A percentile compares a stretch with the other conserved stretches of the same genome.
phyloP scores from a whole-genome alignment of 208 protist genomes.

The Herpetomonas samuelpessoai region DNA sequence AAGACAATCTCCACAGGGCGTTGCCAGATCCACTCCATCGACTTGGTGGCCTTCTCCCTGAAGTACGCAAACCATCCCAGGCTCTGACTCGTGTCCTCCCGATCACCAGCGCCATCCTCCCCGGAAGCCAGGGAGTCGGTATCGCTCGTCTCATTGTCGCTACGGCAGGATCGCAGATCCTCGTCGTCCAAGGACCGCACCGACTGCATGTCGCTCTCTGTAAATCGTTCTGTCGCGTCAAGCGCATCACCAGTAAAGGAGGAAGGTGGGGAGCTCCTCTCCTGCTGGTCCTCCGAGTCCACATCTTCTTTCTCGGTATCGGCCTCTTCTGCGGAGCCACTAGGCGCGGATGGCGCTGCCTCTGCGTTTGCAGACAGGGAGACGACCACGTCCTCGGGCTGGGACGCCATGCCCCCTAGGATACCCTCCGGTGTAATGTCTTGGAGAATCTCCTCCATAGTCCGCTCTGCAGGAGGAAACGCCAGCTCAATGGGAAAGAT shows the following conservation, averaged over 20 bases:
- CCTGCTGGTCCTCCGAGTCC: slow-evolving; percentile 6
- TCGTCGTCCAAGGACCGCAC: slow-evolving; percentile 21
- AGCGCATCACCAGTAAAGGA: background rate
- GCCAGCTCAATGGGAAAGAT: slow-evolving; percentile 35
- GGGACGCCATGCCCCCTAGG: slow-evolving; percentile 28
- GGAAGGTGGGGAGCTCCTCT: background rate
- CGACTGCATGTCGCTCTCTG: slow-evolving; percentile 1
- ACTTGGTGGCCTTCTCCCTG: slow-evolving; percentile 28
- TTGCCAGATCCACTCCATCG: slow-evolving; percentile 67
- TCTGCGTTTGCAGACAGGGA: slow-evolving; percentile 14
- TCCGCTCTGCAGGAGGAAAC: slow-evolving; percentile 21
- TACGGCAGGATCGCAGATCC: slow-evolving; percentile 67
- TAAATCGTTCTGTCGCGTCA: background rate
- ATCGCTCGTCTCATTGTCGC: slow-evolving; percentile 32
- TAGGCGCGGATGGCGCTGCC: background rate
- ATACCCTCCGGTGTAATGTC: slow-evolving; percentile 53
- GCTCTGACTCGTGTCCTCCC: slow-evolving; percentile 1
- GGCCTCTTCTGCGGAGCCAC: slow-evolving; percentile 3
- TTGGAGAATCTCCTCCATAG: slow-evolving; percentile 38
- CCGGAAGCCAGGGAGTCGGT: slow-evolving; percentile 16
- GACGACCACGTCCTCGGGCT: slow-evolving; percentile 3
- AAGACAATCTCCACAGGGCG: slow-evolving; percentile 53
- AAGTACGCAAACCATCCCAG: slow-evolving; percentile 50
- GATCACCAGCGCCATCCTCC: slow-evolving; percentile 2
- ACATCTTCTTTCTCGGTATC: slow-evolving; percentile 9